Evolutionary conservation across 2,329 filamentous ascomycete species (phyloP).

Genomic region (Microcyclospora tardicrescens): DNA sequence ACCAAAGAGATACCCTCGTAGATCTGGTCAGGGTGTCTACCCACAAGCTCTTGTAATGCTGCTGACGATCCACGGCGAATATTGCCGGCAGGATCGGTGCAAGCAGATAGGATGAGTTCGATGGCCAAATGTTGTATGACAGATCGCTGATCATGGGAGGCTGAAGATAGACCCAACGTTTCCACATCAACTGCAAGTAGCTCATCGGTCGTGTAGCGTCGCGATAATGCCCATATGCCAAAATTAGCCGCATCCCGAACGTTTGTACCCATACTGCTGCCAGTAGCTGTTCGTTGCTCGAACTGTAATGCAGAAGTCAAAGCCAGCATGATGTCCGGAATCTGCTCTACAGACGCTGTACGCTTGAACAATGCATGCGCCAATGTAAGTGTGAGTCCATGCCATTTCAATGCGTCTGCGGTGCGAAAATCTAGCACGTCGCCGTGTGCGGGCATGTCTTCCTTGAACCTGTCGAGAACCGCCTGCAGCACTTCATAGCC

Average conservation of each 20-base stretch:
- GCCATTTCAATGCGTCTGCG: conserved; percentile 77
- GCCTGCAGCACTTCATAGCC: conserved; percentile 77
- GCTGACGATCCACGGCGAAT: conserved; percentile 87
- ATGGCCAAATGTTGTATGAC: conserved; percentile 58
- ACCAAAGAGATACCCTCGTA: conserved; percentile 72
- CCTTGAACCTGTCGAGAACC: conserved; percentile 55
- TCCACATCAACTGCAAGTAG: conserved; percentile 47
- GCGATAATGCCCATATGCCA: conserved; percentile 82
- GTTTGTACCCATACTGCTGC: conserved; percentile 74
- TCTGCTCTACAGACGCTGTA: conserved; percentile 57
- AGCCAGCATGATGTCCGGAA: conserved; percentile 63
- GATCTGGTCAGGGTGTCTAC: conserved; percentile 78
- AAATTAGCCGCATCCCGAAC: conserved; percentile 94
- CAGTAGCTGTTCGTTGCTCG: conserved; percentile 74
- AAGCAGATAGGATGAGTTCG: conserved; percentile 69
- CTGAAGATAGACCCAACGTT: conserved; percentile 4
- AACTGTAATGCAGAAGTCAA: conserved; percentile 72
- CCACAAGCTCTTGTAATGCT: conserved; percentile 84
- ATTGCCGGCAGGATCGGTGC: conserved; percentile 81
- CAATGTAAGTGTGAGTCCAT: conserved; percentile 78
- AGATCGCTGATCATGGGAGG: conserved; percentile 3
- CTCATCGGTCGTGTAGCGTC: conserved; percentile 73
- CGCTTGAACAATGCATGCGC: conserved; percentile 76
- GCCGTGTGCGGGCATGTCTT: conserved; percentile 44
- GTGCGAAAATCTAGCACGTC: conserved; percentile 49